Evolutionary conservation across 2,329 filamentous ascomycete genomes (phyloP), one percentile per base, ranked within the genome.

Genomic region (Didymosphaeria variabile): DNA sequence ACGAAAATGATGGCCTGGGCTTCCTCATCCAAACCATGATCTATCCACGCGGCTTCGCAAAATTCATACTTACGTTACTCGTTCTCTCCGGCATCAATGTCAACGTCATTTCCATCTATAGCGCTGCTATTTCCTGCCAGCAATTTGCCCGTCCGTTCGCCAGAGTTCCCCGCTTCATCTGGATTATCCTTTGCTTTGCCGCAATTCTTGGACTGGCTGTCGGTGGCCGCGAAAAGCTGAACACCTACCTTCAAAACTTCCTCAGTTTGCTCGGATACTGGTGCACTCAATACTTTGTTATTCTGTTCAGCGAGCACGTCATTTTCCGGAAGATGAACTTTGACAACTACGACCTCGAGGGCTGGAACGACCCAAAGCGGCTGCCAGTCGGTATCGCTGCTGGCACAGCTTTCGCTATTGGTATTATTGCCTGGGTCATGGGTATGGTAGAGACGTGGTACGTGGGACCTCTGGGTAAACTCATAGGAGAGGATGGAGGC

Each of bases 371-470:
- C 45, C 80, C 79, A 0, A 66, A 62, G n/a, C 71, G 75, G 34
- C 68, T 84, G 42, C 82, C 82, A 0, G 58, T 77, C 7, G 82
- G 82, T 8, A 72, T 80, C 50, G 81, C 80, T 7, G 81, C 75
- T 2, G 73, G 75, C 5, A 60, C 71, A 1, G 77, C 79, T 5
- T 79, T 83, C 55, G 67, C 71, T 1, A 61, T 81, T 0, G 79
- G 80, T 6, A 72, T 80, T 1, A 62, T 79, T 6, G 76, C 75
- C 8, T 86, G 84, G 77, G 78, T 86, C 23, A 77, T 88, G 69
- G 87, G 86, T 1, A 88, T 89, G 86, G 81, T 80, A 50, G 82
- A 87, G 75, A 86, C 84, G 0, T 87, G 83, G 82, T 86, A 83
- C 66, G 75, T 84, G 23, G 85, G 84, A 2, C 72, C 72, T 23